Evolutionary conservation across 768 basidiomycete species (phyloP).

Genomic region (Xerocomus brunneocitrinus): DNA sequence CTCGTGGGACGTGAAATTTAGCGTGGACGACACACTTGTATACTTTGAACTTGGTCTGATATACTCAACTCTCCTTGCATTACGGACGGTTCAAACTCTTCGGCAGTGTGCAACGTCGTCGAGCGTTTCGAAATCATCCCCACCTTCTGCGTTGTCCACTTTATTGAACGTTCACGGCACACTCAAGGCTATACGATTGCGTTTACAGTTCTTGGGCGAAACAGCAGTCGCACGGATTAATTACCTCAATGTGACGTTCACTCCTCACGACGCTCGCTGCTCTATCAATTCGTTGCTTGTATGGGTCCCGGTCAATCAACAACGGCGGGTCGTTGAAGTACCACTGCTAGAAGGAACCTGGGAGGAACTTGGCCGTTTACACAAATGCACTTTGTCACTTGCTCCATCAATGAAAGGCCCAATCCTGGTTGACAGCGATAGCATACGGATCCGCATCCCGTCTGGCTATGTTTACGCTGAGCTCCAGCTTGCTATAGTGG

Average conservation of each 20-base stretch:
- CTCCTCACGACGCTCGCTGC: slow-evolving; percentile 23
- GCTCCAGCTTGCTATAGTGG: slow-evolving; percentile 63
- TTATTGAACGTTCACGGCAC: slow-evolving; percentile 28
- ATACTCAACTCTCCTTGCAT: slow-evolving; percentile 65
- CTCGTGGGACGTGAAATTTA: slow-evolving; percentile 40
- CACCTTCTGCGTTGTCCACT: slow-evolving; percentile 13
- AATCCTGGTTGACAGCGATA: slow-evolving; percentile 55
- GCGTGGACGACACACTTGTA: slow-evolving; percentile 49
- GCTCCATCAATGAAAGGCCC: slow-evolving; percentile 30
- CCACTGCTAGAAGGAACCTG: slow-evolving; percentile 42
- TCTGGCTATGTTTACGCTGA: slow-evolving; percentile 72
- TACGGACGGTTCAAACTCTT: slow-evolving; percentile 47
- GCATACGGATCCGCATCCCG: slow-evolving; percentile 73
- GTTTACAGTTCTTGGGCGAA: slow-evolving; percentile 46
- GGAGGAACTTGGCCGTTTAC: slow-evolving; percentile 70
- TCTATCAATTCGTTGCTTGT: slow-evolving; percentile 42
- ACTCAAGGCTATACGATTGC: slow-evolving; percentile 45
- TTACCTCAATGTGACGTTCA: slow-evolving; percentile 18
- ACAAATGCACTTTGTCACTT: slow-evolving; percentile 44
- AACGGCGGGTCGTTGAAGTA: slow-evolving; percentile 30
- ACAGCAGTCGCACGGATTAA: slow-evolving; percentile 38
- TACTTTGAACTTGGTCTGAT: slow-evolving; percentile 60
- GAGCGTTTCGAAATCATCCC: slow-evolving; percentile 13
- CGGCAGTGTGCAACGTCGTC: slow-evolving; percentile 17
- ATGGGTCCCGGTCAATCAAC: slow-evolving; percentile 51